These are phyloP conservation scores for Nakazawaea molendinolei DNA, from an alignment of 805 yeast genomes.

Conservation along the genomic window DNA sequence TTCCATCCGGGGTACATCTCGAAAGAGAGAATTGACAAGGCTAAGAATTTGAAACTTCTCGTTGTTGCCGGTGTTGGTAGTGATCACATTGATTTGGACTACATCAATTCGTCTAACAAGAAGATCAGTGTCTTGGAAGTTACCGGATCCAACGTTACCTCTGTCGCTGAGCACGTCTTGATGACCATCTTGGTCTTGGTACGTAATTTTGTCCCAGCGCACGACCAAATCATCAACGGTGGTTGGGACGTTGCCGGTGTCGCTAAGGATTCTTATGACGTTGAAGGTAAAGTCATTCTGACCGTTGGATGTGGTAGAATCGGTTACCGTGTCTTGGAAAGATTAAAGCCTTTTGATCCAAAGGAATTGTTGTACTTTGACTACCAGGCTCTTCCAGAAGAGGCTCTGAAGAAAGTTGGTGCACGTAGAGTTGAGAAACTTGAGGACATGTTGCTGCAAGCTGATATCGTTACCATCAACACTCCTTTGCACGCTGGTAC, in stretches of 20 bases:
- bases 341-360: constrained; percentile 67
- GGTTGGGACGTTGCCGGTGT: constrained; percentile 75
- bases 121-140: constrained; percentile 70
- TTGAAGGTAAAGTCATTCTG: constrained; percentile 72
- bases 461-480: constrained; percentile 73
- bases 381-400: constrained; percentile 60
- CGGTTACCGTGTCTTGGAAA: constrained; percentile 68
- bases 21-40: constrained; percentile 57
- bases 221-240: constrained; percentile 53
- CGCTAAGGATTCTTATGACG: constrained; percentile 67
- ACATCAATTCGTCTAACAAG: constrained; percentile 49
- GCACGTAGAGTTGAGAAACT: constrained; percentile 52
- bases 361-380: constrained; percentile 69
- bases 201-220: constrained; percentile 75
- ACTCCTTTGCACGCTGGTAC: constrained; percentile 72
- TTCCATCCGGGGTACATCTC: constrained; percentile 78
- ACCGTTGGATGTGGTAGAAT: constrained; percentile 82
- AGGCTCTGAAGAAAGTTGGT: constrained; percentile 50
- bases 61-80: constrained; percentile 85
- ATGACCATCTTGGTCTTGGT: constrained; percentile 68
- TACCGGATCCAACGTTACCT: constrained; percentile 73
- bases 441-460: constrained; percentile 58
- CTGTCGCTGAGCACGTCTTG: constrained; percentile 77
- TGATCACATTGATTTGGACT: constrained; percentile 70
- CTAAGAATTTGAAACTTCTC: constrained; percentile 62